Evolutionary conservation across 257 asterid genomes (phyloP).

Genomic region (Rauvolfia tetraphylla): DNA sequence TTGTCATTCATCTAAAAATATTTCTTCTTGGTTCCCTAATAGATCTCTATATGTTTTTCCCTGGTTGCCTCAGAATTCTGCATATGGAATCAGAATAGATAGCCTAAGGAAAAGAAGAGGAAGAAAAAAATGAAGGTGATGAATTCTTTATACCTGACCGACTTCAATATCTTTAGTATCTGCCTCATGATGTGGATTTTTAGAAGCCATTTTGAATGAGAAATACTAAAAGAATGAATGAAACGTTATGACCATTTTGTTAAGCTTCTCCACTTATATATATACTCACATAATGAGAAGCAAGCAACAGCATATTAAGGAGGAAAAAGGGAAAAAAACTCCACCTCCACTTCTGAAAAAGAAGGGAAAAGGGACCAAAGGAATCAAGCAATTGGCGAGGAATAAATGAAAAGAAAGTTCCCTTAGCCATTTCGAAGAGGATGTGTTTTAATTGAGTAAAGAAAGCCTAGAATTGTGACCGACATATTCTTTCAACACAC

Average conservation of each 20-base stretch:
- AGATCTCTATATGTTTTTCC: too few species aligned
- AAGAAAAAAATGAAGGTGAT: slow-evolving; percentile 1
- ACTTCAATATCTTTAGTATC: neutral
- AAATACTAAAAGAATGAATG: neutral
- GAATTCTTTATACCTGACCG: slow-evolving; percentile 9
- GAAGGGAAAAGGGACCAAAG: neutral
- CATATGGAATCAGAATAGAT: neutral
- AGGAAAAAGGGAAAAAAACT: neutral
- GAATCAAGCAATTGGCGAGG: neutral
- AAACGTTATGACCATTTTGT: neutral
- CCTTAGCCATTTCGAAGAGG: neutral
- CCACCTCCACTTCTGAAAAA: neutral
- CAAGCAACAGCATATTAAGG: neutral
- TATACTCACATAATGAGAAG: neutral
- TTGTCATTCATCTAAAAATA: too few species aligned
- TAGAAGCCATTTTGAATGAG: slow-evolving; percentile 28
- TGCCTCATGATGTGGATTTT: slow-evolving; percentile 38
- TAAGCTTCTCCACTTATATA: neutral
- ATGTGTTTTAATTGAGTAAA: neutral
- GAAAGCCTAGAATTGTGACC: neutral
- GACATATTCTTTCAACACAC: neutral
- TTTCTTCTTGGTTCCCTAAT: too few species aligned
- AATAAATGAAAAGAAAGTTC: neutral
- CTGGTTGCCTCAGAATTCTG: too few species aligned
- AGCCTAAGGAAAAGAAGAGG: too few species aligned